phyloP scores from a whole-genome alignment of 208 protist genomes.

The Trypanosoma brucei region DNA sequence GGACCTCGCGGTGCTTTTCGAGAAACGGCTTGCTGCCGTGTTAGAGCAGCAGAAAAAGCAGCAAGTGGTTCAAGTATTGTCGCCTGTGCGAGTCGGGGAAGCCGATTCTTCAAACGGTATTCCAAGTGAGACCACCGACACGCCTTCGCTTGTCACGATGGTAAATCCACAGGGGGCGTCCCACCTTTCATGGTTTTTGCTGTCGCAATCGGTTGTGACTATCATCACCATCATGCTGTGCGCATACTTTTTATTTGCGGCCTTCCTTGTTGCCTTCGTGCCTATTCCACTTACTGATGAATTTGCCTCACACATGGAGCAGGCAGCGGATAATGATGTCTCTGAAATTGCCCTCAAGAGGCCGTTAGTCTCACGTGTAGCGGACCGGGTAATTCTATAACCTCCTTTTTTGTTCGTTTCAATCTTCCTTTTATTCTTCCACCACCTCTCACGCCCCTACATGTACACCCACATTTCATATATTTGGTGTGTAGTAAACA shows the following conservation, averaged over 20 bases:
- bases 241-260: conserved; percentile 66
- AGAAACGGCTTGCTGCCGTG: not conserved
- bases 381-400: conserved; percentile 24
- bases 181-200: conserved; percentile 49
- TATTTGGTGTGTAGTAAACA: no score
- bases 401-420: not conserved
- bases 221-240: conserved; percentile 37
- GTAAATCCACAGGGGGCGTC: conserved; percentile 3
- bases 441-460: not conserved
- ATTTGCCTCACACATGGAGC: not conserved
- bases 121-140: not conserved
- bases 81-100: not conserved
- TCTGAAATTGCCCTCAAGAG: not conserved
- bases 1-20: conserved; percentile 8
- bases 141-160: not conserved
- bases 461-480: not conserved
- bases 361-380: conserved; percentile 19
- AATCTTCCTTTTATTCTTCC: conserved; percentile 5
- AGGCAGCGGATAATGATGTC: not conserved
- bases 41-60: not conserved
- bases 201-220: conserved; percentile 34
- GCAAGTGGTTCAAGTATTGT: not conserved
- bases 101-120: not conserved
- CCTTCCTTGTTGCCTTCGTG: conserved; percentile 73
- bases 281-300: conserved; percentile 26